phyloP scores from a whole-genome alignment of 225 moss, liverwort and hornwort species.

The Pleurozium schreberi region DNA sequence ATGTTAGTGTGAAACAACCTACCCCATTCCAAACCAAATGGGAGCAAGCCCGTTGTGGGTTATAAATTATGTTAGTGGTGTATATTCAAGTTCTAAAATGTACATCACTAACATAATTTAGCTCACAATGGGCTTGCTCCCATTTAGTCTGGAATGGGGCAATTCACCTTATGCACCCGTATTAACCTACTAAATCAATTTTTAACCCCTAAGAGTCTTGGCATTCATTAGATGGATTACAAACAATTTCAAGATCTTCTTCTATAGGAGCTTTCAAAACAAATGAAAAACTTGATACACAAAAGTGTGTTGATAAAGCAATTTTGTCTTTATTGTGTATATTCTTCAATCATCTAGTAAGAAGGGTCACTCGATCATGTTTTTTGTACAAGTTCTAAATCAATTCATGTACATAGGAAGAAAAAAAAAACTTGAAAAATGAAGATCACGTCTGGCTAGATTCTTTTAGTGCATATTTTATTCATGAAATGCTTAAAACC shows the following conservation, averaged over 20 bases:
- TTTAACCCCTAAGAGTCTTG: background rate
- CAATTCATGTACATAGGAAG: no score
- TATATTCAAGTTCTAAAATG: no score
- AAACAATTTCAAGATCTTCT: background rate
- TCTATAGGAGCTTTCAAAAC: rapidly evolving
- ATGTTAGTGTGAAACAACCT: no score
- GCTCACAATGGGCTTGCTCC: no score
- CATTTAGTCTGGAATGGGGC: no score
- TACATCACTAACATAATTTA: no score
- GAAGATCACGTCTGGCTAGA: background rate
- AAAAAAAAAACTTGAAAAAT: background rate
- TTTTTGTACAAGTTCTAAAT: background rate
- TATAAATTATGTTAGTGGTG: no score
- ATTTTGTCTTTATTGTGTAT: background rate
- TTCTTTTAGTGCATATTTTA: background rate
- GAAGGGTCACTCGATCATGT: background rate
- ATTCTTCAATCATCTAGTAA: background rate
- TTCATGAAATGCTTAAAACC: background rate
- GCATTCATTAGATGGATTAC: background rate
- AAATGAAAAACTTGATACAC: background rate
- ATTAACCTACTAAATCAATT: background rate
- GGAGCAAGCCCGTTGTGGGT: no score
- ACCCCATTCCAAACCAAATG: no score
- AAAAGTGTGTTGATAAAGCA: background rate
- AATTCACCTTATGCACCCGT: no score